Conservation (phyloP, 192 early-diverging fungal species). For the Linnemannia elongata region DNA sequence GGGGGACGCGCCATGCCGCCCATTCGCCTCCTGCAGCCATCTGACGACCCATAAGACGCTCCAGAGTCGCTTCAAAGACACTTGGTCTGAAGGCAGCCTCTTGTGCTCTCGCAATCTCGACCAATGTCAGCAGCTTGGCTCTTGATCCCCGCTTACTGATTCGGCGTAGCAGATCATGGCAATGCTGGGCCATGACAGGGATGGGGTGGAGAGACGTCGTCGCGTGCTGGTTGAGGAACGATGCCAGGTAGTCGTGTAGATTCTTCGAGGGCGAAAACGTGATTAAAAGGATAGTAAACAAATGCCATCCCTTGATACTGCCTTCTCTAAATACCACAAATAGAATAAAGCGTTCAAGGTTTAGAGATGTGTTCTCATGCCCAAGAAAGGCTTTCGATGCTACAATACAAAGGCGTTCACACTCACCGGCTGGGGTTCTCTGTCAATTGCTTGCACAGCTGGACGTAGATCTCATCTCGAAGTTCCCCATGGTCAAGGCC, state of each 20-base stretch:
- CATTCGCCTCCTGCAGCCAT: slow-evolving; percentile 48
- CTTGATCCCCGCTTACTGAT: slow-evolving; percentile 84
- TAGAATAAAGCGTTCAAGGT: not conserved
- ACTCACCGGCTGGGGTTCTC: slow-evolving; percentile 78
- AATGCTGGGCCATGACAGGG: slow-evolving; percentile 65
- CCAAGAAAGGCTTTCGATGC: not conserved
- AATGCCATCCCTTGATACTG: slow-evolving; percentile 86
- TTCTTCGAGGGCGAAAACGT: slow-evolving; percentile 94
- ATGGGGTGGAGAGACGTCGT: slow-evolving; percentile 63
- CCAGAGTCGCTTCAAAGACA: slow-evolving; percentile 92
- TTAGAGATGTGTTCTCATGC: not conserved
- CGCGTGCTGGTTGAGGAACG: slow-evolving; percentile 80
- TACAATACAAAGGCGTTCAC: not conserved
- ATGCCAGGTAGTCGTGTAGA: slow-evolving; percentile 85
- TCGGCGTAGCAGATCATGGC: slow-evolving; percentile 70
- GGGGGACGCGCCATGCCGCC: slow-evolving; percentile 76
- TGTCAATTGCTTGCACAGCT: slow-evolving; percentile 91
- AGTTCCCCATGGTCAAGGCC: slow-evolving; percentile 83
- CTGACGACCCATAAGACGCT: slow-evolving; percentile 85
- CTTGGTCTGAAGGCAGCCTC: slow-evolving; percentile 88
- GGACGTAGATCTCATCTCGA: slow-evolving; percentile 95
- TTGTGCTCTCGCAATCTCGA: slow-evolving; percentile 79
- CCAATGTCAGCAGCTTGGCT: slow-evolving; percentile 78
- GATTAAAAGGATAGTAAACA: slow-evolving; percentile 85
- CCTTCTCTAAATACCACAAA: slow-evolving; percentile 63